phyloP scores from a whole-genome alignment of 176 grass and related monocot genomes.

The Neostapfia colusana region DNA sequence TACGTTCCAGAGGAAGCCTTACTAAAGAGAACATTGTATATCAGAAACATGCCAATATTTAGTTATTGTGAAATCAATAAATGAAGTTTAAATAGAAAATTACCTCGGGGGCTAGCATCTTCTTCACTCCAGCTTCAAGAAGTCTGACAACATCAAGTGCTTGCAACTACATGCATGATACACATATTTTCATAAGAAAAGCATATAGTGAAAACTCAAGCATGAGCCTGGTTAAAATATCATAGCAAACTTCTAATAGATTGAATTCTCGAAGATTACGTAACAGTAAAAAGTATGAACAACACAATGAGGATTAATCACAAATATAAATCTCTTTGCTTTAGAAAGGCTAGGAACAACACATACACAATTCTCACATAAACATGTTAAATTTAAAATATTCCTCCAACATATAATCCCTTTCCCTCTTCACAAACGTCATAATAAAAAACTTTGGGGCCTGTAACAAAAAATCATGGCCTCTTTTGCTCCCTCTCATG shows the following conservation, averaged over 20 bases:
- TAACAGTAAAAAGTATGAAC: background rate
- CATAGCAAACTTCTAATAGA: background rate
- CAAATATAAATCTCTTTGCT: background rate
- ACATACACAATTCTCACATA: background rate
- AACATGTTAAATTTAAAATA: background rate
- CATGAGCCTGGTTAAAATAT: background rate
- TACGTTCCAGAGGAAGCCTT: slow-evolving; percentile 39
- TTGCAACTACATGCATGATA: slow-evolving; percentile 56
- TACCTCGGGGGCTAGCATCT: slow-evolving; percentile 51
- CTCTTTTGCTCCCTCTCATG: no score
- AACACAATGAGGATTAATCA: background rate
- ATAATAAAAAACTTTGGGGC: no score
- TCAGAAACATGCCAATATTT: slow-evolving; percentile 24
- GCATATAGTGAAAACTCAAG: slow-evolving; percentile 4
- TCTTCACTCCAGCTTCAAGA: slow-evolving; percentile 47
- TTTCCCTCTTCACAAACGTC: no score
- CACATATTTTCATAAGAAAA: slow-evolving; percentile 14
- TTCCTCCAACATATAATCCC: background rate
- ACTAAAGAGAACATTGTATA: slow-evolving; percentile 31
- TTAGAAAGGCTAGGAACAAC: background rate
- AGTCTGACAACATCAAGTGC: slow-evolving; percentile 65
- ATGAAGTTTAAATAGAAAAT: slow-evolving; percentile 28
- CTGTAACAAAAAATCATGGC: no score
- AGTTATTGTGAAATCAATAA: slow-evolving; percentile 14
- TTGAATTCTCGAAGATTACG: background rate